phyloP scores from a whole-genome alignment of 2,329 filamentous ascomycete genomes.

The Colletotrichum viniferum region DNA sequence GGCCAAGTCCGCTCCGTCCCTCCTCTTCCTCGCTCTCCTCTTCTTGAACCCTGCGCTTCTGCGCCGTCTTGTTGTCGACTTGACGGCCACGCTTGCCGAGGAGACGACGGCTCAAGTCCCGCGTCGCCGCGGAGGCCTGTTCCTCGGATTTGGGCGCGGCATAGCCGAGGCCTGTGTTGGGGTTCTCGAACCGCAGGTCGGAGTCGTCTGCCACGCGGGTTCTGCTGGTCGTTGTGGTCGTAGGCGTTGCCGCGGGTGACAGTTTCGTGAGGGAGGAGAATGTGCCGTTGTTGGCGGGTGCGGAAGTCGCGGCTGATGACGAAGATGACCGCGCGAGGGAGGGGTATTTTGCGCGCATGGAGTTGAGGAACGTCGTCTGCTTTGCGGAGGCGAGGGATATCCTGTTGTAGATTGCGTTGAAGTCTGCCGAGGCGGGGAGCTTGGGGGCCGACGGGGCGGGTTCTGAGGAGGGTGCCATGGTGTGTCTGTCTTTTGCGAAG shows the following conservation, averaged over 20 bases:
- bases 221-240: neutral
- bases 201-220: conserved; percentile 11
- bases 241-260: neutral
- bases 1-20: conserved; percentile 41
- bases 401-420: conserved; percentile 44
- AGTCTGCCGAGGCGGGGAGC: conserved; percentile 39
- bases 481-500: neutral
- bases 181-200: conserved; percentile 22
- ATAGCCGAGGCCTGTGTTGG: conserved; percentile 48
- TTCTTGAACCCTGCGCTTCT: conserved; percentile 10
- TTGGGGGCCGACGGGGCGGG: conserved; percentile 21
- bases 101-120: conserved; percentile 34
- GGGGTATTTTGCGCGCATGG: conserved; percentile 23
- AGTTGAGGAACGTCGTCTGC: conserved; percentile 36
- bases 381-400: conserved; percentile 43
- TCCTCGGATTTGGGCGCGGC: conserved; percentile 27
- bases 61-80: conserved; percentile 3
- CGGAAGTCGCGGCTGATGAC: neutral
- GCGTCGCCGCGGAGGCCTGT: conserved; percentile 27
- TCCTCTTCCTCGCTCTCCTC: conserved; percentile 36
- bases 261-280: conserved; percentile 23
- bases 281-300: neutral
- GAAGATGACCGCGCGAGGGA: conserved; percentile 10
- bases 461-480: neutral
- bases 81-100: conserved; percentile 26